Evolutionary conservation across 1,139 yeast species (phyloP).

Genomic region (Debaryomycetaceae sp.): DNA sequence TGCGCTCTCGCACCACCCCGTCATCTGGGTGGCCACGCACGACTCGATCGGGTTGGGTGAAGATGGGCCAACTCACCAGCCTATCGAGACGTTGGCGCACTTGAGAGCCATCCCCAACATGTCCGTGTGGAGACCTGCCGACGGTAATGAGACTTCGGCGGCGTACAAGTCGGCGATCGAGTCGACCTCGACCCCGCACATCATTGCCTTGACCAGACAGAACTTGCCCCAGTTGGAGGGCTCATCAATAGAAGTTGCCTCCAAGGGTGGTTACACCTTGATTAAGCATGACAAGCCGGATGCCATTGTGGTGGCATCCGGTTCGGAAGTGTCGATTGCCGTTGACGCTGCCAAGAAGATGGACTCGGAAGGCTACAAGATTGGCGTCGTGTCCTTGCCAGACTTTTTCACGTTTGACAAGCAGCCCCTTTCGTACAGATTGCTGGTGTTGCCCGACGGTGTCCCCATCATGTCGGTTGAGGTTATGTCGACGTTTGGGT

Average conservation of each 20-base stretch:
- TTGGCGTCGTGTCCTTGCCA: conserved; percentile 86
- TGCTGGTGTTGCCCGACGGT: conserved; percentile 90
- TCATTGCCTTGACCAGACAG: conserved; percentile 95
- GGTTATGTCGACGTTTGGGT: conserved; percentile 87
- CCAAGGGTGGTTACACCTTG: conserved; percentile 92
- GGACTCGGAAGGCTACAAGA: conserved; percentile 60
- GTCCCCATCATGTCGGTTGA: conserved; percentile 92
- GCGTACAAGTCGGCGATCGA: conserved; percentile 82
- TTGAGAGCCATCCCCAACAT: conserved; percentile 95
- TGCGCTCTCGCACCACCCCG: conserved; percentile 91
- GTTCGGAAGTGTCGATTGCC: conserved; percentile 89
- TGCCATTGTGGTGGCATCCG: conserved; percentile 81
- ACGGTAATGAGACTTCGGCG: conserved; percentile 98
- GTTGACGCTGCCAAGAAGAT: conserved; percentile 78
- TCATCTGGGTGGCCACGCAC: conserved; percentile 97
- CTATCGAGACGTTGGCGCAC: conserved; percentile 97
- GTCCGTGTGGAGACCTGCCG: conserved; percentile 99
- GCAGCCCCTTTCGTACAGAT: conserved; percentile 75
- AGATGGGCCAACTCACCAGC: conserved; percentile 99
- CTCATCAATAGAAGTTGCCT: conserved; percentile 85
- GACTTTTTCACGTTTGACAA: conserved; percentile 87
- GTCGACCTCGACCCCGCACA: conserved; percentile 73
- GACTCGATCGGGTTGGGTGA: conserved; percentile 99
- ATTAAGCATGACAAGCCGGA: conserved; percentile 63
- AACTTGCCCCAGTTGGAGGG: conserved; percentile 96